These are phyloP conservation scores for Colletotrichum spinosum DNA, from an alignment of 2,329 filamentous ascomycete species.

Conservation along the genomic window DNA sequence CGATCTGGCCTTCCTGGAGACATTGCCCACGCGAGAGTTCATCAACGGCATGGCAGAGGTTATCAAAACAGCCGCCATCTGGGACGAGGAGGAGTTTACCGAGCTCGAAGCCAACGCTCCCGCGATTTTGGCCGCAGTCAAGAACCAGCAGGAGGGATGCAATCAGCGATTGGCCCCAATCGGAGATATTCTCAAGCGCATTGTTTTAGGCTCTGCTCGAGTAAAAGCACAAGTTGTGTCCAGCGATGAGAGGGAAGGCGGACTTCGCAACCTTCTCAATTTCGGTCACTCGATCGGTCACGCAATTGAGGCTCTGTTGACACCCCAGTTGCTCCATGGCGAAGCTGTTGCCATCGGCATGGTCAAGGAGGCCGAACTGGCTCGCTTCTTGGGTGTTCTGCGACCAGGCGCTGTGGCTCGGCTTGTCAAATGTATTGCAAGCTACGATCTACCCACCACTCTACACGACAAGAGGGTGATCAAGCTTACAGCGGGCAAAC, in stretches of 20 bases:
- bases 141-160: slow-evolving; percentile 55
- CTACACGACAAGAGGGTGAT: slow-evolving; percentile 85
- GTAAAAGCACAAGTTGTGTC: slow-evolving; percentile 97
- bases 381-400: slow-evolving; percentile 87
- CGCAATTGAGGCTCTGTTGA: slow-evolving; percentile 94
- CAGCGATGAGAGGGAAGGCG: slow-evolving; percentile 92
- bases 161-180: slow-evolving; percentile 75
- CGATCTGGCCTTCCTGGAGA: slow-evolving; percentile 91
- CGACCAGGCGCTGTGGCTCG: slow-evolving; percentile 89
- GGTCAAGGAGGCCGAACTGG: slow-evolving; percentile 96
- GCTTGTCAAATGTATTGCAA: slow-evolving; percentile 92
- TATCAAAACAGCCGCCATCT: slow-evolving; percentile 97
- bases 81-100: slow-evolving; percentile 88
- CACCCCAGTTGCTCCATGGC: slow-evolving; percentile 94
- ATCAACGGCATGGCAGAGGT: slow-evolving; percentile 99
- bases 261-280: slow-evolving; percentile 92
- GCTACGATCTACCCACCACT: slow-evolving; percentile 89
- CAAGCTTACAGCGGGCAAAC: slow-evolving; percentile 85
- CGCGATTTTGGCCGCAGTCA: slow-evolving; percentile 79
- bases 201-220: slow-evolving; percentile 89
- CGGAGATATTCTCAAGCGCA: slow-evolving; percentile 75
- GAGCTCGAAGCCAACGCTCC: slow-evolving; percentile 85
- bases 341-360: slow-evolving; percentile 98
- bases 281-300: slow-evolving; percentile 99
- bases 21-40: slow-evolving; percentile 89